A percentile compares a stretch with the other conserved stretches of the same genome.
Evolutionary conservation across 306 rosid genomes (phyloP).

Genomic region (Quillaja saponaria): DNA sequence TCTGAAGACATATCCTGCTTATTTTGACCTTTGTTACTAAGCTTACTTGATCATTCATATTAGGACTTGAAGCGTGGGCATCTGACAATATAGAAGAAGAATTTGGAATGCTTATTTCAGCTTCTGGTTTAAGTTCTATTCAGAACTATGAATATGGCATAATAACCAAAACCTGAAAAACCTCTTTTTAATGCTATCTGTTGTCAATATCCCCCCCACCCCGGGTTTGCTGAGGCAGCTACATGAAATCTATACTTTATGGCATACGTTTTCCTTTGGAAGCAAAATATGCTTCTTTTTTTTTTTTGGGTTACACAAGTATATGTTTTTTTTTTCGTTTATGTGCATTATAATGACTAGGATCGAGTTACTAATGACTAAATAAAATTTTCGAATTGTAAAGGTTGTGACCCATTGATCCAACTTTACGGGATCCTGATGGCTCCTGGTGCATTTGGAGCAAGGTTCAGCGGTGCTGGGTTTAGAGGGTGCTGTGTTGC

Average conservation of each 20-base stretch:
- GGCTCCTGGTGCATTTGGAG: slow-evolving; percentile 85
- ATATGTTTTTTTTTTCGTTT: too few species aligned
- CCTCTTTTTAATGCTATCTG: background rate
- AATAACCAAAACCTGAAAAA: slow-evolving; percentile 23
- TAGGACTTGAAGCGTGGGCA: slow-evolving; percentile 92
- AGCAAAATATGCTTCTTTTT: too few species aligned
- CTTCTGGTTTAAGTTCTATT: slow-evolving; percentile 90
- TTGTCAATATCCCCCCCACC: too few species aligned
- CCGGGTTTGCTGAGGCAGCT: too few species aligned
- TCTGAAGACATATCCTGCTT: slow-evolving; percentile 15
- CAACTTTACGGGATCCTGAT: slow-evolving; percentile 76
- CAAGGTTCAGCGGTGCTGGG: slow-evolving; percentile 96
- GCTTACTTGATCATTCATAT: slow-evolving; percentile 29
- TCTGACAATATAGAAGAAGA: slow-evolving; percentile 64
- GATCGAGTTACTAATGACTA: too few species aligned
- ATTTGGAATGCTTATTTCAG: slow-evolving; percentile 76
- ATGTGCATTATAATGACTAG: too few species aligned
- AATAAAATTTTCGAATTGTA: background rate
- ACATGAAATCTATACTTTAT: too few species aligned
- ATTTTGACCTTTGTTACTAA: slow-evolving; percentile 2
- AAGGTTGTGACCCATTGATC: slow-evolving; percentile 76
- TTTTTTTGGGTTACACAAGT: too few species aligned
- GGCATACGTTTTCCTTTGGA: too few species aligned
- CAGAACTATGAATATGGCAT: slow-evolving; percentile 91
- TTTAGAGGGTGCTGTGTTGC: slow-evolving; percentile 94